A percentile compares a stretch with the other conserved stretches of the same genome.
Conservation (phyloP, 2,329 filamentous ascomycete genomes). For the Neospermospora avenae region DNA sequence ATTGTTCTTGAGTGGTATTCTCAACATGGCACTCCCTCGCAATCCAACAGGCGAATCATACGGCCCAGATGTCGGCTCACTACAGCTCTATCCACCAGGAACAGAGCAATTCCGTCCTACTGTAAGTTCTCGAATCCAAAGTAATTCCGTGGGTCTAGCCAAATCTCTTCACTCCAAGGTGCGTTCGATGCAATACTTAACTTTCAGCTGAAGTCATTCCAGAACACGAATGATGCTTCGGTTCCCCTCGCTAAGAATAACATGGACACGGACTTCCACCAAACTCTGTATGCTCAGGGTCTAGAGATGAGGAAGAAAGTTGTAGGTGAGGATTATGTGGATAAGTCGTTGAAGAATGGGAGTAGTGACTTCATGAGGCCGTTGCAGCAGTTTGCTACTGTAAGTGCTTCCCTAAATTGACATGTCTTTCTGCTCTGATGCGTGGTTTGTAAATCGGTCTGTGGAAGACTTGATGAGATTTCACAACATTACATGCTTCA, state of each 20-base stretch:
- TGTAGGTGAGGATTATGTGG: conserved; percentile 32
- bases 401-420: conserved; percentile 8
- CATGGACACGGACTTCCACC: conserved; percentile 28
- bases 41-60: conserved; percentile 10
- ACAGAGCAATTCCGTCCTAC: conserved; percentile 12
- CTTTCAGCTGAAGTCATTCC: neutral
- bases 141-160: neutral
- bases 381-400: conserved; percentile 32
- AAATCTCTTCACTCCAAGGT: neutral
- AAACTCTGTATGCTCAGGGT: conserved; percentile 23
- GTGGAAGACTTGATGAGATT: too few relatives aligned
- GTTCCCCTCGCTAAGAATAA: conserved; percentile 26
- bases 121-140: conserved; percentile 1
- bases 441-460: neutral
- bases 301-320: conserved; percentile 30
- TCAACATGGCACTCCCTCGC: conserved; percentile 9
- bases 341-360: conserved; percentile 20
- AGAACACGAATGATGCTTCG: conserved; percentile 15
- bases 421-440: neutral
- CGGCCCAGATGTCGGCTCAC: conserved; percentile 7
- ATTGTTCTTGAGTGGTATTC: too few relatives aligned
- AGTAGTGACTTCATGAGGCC: conserved; percentile 30
- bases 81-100: conserved; percentile 10
- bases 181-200: neutral
- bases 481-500: too few relatives aligned